Percentiles rank a stretch among this genome's conserved stretches.
Evolutionary conservation across 169 alveolate species (phyloP).

Genomic region (Perkinsus chesapeaki): DNA sequence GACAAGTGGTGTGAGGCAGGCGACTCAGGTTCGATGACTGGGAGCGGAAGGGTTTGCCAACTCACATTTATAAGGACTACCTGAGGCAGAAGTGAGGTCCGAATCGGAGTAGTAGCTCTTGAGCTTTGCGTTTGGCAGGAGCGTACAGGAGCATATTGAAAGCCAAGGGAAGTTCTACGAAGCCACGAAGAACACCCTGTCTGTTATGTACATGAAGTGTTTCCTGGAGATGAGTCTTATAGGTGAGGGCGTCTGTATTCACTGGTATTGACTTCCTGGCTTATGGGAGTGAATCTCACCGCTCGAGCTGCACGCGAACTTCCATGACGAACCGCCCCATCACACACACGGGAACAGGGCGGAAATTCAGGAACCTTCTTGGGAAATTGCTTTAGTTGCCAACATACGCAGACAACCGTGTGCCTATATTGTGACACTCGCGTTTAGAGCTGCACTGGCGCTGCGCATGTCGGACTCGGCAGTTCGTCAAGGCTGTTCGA

Average conservation of each 20-base stretch:
- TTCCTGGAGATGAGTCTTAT: neutral
- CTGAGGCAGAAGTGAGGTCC: neutral
- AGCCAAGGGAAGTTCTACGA: neutral
- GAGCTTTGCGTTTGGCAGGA: neutral
- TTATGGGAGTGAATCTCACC: too few species aligned
- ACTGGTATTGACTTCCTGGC: neutral
- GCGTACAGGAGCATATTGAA: neutral
- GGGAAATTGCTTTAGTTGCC: too few species aligned
- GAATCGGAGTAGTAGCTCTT: neutral
- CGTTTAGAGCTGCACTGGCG: neutral
- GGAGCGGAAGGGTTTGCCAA: neutral
- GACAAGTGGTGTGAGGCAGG: neutral
- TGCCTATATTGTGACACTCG: too few species aligned
- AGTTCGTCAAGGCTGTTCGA: neutral
- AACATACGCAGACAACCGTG: too few species aligned
- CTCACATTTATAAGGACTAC: neutral
- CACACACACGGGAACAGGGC: too few species aligned
- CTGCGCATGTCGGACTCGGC: neutral
- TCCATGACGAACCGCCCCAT: too few species aligned
- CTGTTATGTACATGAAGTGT: neutral
- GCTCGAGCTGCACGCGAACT: too few species aligned
- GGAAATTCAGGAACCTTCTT: too few species aligned
- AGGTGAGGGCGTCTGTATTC: neutral
- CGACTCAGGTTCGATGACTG: neutral
- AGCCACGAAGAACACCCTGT: neutral